Base-by-base conservation (phyloP, 805 yeast species). In the Martiniozyma abietophila region DNA sequence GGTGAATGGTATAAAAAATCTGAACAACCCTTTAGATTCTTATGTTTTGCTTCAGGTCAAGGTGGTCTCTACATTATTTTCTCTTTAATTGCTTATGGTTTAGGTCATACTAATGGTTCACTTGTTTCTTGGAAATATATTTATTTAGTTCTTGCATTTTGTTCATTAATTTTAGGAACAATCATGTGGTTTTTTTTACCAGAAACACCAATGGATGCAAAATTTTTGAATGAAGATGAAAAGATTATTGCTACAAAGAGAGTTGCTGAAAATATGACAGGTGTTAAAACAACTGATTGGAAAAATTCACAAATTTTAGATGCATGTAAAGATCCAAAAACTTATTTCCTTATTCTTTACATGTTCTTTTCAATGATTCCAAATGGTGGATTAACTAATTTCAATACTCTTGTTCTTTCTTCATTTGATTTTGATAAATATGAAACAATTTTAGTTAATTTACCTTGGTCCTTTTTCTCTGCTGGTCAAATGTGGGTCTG, bases 101-200 rank as follows among this genome's bases (percentile, higher is more conserved):
- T 58, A 9, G 48, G 44, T 6, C 34, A 29, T 24, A 39, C 44
- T 9, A 31, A 40, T 14, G 26, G 29, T 8, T 25, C 40, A 28
- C 30, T 57, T 14, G 45, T 45, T 15, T 18, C 25, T 20, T 77
- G 81, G 80, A 65, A 46, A 47, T 74, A 29, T 36, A 47, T 38
- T 59, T 75, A 40, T 67, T 62, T 53, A 58, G 73, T 72, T 28
- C 58, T 69, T 32, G 81, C 79, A 31, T 65, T 70, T 12, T 42
- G 70, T 17, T 67, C 79, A 1, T 53, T 71, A 22, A 18, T 65
- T 15, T 34, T 61, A 11, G 45, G 62, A 4, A 29, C 59, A 4
- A 24, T 56, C 6, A 46, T 61, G 6, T 47, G 49, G 40, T 58
- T 62, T 38, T 32, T 62, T 16, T 72, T 68, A 42, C 81, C 80